Percentiles rank a stretch among this genome's conserved stretches.
Evolutionary conservation across 2,329 filamentous ascomycete genomes (phyloP).

Genomic region (Fusarium sp.): DNA sequence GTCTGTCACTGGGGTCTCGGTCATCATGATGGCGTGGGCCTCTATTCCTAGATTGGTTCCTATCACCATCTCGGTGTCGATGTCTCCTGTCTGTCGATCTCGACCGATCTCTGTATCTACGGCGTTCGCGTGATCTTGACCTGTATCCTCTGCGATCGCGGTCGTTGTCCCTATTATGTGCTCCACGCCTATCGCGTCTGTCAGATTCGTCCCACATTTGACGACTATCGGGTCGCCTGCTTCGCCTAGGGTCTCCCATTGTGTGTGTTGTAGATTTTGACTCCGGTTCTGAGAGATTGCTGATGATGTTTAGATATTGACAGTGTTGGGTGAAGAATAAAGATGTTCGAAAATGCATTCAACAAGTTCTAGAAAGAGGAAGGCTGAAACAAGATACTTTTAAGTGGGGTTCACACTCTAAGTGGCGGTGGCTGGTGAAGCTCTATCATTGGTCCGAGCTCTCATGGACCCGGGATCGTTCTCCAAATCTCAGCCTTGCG

Average conservation of each 20-base stretch:
- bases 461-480: not conserved
- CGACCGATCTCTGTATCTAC: constrained; percentile 47
- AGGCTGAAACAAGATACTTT: constrained; percentile 30
- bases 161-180: constrained; percentile 43
- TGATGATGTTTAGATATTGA: not conserved
- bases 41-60: constrained; percentile 45
- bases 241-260: constrained; percentile 48
- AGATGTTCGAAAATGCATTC: not conserved
- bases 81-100: constrained; percentile 48
- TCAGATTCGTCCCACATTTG: constrained; percentile 68
- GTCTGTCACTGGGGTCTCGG: constrained; percentile 33
- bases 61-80: constrained; percentile 50
- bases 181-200: constrained; percentile 47
- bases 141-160: constrained; percentile 47
- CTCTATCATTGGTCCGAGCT: constrained; percentile 38
- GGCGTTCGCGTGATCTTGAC: constrained; percentile 47
- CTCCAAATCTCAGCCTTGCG: constrained; percentile 39
- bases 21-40: constrained; percentile 43
- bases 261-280: not conserved
- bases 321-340: not conserved
- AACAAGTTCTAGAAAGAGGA: constrained; percentile 13
- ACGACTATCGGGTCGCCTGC: constrained; percentile 59
- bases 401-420: not conserved
- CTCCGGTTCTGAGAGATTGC: not conserved
- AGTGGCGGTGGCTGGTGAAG: constrained; percentile 37